These are phyloP conservation scores for Umbilicus rupestris DNA, from an alignment of 164 flowering plant species.

Conservation along the genomic window DNA sequence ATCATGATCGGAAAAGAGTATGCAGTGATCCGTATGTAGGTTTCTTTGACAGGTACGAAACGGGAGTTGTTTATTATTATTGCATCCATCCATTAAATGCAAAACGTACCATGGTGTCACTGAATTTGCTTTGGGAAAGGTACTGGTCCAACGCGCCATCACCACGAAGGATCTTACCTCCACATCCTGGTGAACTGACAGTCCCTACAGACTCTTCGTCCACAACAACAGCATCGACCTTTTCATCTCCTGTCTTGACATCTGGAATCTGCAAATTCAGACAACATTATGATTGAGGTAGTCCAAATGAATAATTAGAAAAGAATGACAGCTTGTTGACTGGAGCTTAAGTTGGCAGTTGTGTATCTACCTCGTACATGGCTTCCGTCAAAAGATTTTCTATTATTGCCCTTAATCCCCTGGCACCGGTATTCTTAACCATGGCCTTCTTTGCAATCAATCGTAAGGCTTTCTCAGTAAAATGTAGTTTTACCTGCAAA, in stretches of 20 bases:
- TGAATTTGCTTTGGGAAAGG: conserved; percentile 38
- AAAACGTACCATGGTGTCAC: conserved; percentile 32
- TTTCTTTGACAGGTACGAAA: conserved; percentile 19
- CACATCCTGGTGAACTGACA: conserved; percentile 14
- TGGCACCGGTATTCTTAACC: conserved; percentile 19
- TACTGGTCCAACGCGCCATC: conserved; percentile 64
- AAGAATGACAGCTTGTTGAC: conserved; percentile 25
- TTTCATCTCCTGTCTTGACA: conserved; percentile 8
- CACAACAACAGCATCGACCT: conserved; percentile 16
- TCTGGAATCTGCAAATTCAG: conserved; percentile 45
- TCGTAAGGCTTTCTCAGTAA: conserved; percentile 15
- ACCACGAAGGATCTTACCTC: conserved; percentile 38
- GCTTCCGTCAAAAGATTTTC: conserved; percentile 18
- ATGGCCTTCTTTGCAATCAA: conserved; percentile 19
- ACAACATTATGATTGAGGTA: conserved; percentile 22
- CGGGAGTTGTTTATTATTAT: no score
- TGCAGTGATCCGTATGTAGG: no score
- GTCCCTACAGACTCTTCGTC: conserved; percentile 22
- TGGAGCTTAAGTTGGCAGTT: conserved; percentile 10
- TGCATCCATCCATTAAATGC: not conserved
- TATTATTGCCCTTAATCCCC: conserved; percentile 17
- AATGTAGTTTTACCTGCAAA: conserved; percentile 15
- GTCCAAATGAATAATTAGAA: conserved; percentile 32
- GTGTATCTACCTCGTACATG: conserved; percentile 17
- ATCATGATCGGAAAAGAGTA: no score